phyloP scores from a whole-genome alignment of 331 rosid genomes.

The Spiraea crenata region DNA sequence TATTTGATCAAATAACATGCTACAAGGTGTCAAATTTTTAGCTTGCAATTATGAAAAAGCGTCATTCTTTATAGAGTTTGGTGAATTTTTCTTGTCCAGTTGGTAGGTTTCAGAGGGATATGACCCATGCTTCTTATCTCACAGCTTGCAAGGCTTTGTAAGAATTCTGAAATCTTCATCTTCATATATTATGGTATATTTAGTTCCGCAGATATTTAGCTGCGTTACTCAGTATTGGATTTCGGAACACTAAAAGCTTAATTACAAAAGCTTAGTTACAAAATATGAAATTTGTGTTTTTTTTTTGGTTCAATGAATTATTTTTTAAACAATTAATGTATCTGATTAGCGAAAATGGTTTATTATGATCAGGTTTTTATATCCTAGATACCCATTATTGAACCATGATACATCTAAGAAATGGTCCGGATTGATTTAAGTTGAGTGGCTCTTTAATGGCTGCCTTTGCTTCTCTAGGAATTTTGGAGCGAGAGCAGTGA shows the following conservation, averaged over 20 bases:
- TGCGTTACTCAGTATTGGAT: neutral
- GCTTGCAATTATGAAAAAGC: neutral
- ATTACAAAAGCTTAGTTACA: no score
- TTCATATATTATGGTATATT: neutral
- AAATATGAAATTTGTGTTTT: neutral
- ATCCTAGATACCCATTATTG: neutral
- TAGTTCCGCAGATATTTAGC: neutral
- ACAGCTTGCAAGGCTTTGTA: constrained; percentile 49
- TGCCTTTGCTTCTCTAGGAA: constrained; percentile 39
- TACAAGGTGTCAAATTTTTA: neutral
- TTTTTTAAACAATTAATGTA: no score
- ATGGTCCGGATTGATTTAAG: neutral
- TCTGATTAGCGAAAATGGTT: neutral
- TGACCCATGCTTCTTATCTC: constrained; percentile 45
- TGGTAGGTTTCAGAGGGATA: constrained; percentile 36
- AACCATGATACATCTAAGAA: neutral
- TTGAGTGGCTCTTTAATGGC: neutral
- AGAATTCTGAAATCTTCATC: constrained; percentile 22
- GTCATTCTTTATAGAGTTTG: neutral
- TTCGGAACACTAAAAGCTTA: neutral
- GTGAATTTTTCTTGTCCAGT: constrained; percentile 22
- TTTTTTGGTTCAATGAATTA: neutral
- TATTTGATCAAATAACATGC: neutral
- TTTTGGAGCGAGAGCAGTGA: constrained; percentile 32
- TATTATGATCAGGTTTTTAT: neutral